These are phyloP conservation scores for Lactuca sativa DNA, from an alignment of 129 eudicot genomes.

Conservation along the genomic window DNA sequence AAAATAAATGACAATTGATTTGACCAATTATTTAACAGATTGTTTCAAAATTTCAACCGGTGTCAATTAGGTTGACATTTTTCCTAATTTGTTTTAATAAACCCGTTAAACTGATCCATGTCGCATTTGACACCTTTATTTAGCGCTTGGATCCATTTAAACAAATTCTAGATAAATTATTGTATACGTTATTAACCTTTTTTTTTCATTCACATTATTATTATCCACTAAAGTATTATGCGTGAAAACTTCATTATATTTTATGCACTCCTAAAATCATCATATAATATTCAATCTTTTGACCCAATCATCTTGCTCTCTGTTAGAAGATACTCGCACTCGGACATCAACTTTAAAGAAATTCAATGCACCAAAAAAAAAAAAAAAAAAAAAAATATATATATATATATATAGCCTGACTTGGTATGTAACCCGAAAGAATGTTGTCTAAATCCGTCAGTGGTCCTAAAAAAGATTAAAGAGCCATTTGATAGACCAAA, in stretches of 20 bases:
- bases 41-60: too few relatives aligned
- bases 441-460: constrained; percentile 27
- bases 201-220: too few relatives aligned
- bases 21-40: too few relatives aligned
- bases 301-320: constrained; percentile 3
- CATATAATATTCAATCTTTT: not conserved
- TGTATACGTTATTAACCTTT: not conserved
- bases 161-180: not conserved
- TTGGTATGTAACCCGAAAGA: constrained; percentile 15
- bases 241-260: not conserved
- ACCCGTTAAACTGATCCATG: too few relatives aligned
- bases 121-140: too few relatives aligned
- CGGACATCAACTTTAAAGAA: not conserved
- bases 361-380: constrained; percentile 4
- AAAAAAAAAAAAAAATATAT: not conserved
- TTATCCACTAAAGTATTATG: not conserved
- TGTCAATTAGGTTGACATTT: too few relatives aligned
- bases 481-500: constrained; percentile 19
- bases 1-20: too few relatives aligned
- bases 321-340: not conserved
- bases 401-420: too few relatives aligned
- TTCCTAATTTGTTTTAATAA: too few relatives aligned
- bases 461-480: constrained; percentile 39
- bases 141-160: not conserved
- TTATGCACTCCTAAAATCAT: not conserved